Evolutionary conservation across 148 eudicot genomes (phyloP).

Genomic region (Mesembryanthemum crystallinum): DNA sequence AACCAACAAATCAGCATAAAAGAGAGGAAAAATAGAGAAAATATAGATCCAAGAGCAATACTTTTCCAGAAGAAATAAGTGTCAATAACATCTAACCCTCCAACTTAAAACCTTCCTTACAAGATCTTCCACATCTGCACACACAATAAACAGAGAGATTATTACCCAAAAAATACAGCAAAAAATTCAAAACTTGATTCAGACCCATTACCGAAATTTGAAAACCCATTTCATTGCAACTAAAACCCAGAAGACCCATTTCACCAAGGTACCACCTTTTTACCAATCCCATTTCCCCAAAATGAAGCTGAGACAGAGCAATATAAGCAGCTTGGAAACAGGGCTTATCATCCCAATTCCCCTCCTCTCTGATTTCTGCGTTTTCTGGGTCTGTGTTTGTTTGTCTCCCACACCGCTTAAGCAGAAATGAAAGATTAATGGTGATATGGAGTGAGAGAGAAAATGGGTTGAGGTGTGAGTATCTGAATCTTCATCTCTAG

Average conservation of each 20-base stretch:
- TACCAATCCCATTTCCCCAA: conserved; percentile 33
- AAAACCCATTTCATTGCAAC: background rate
- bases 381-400: conserved; percentile 28
- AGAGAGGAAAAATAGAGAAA: too few relatives aligned
- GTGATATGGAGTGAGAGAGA: too few relatives aligned
- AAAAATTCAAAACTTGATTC: background rate
- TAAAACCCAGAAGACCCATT: too few relatives aligned
- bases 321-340: conserved; percentile 38
- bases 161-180: too few relatives aligned
- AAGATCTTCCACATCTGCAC: conserved; percentile 96
- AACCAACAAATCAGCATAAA: background rate
- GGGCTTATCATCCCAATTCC: conserved; percentile 33
- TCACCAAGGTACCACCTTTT: too few relatives aligned
- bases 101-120: conserved; percentile 70
- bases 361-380: too few relatives aligned
- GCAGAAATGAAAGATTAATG: too few relatives aligned
- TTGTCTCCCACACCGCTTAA: background rate
- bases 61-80: conserved; percentile 91
- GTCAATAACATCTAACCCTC: conserved; percentile 83
- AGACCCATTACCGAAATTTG: background rate
- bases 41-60: conserved; percentile 31
- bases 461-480: too few relatives aligned
- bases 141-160: conserved; percentile 25
- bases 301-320: conserved; percentile 34
- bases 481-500: too few relatives aligned